Conservation (phyloP, 1,284 basidiomycete species). For the Cerrena zonata region DNA sequence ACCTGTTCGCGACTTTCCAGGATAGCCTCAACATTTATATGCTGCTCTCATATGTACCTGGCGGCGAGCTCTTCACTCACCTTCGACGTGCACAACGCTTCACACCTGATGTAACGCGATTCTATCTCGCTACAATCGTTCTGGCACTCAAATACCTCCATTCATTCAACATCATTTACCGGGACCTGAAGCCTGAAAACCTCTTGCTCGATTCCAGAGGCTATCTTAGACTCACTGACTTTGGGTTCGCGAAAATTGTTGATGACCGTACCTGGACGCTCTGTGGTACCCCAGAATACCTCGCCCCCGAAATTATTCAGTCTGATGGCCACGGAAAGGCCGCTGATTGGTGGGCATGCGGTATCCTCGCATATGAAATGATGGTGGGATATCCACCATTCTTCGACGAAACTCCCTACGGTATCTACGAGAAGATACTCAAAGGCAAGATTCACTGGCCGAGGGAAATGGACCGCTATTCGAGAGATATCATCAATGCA, state of each 20-base stretch:
- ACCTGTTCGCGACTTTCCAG: constrained; percentile 92
- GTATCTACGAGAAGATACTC: constrained; percentile 92
- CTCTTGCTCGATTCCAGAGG: constrained; percentile 91
- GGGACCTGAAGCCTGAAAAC: constrained; percentile 97
- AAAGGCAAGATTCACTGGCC: constrained; percentile 92
- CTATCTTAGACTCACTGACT: constrained; percentile 95
- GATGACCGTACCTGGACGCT: constrained; percentile 99
- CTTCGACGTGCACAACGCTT: constrained; percentile 89
- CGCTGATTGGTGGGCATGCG: constrained; percentile 98
- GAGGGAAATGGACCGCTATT: constrained; percentile 76
- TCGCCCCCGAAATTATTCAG: constrained; percentile 92
- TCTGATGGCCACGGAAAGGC: constrained; percentile 97
- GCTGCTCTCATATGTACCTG: constrained; percentile 97
- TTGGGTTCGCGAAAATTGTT: constrained; percentile 97
- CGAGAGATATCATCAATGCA: constrained; percentile 71
- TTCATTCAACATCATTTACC: constrained; percentile 97
- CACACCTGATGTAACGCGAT: constrained; percentile 95
- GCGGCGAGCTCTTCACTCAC: constrained; percentile 94
- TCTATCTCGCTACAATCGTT: constrained; percentile 96
- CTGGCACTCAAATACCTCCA: constrained; percentile 95
- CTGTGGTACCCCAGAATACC: constrained; percentile 96
- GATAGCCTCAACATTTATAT: constrained; percentile 96
- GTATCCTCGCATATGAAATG: constrained; percentile 97
- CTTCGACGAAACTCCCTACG: constrained; percentile 90
- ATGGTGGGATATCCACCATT: constrained; percentile 90